phyloP scores from a whole-genome alignment of 2,329 filamentous ascomycete genomes.

The Cladosporium sp. region DNA sequence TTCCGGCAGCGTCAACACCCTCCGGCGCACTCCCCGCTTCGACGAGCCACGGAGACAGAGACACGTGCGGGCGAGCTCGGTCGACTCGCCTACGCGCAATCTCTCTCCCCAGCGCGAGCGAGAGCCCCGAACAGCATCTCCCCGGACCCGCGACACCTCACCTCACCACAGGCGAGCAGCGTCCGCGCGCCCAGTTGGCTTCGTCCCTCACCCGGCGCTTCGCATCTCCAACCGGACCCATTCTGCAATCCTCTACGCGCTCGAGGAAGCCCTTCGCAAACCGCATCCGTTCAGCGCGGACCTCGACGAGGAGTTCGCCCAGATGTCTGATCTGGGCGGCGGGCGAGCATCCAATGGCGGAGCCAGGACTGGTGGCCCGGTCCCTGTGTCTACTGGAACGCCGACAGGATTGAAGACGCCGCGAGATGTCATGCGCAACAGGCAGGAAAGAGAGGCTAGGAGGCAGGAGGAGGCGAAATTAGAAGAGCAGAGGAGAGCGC shows the following conservation, averaged over 20 bases:
- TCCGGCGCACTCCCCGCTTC: slow-evolving; percentile 49
- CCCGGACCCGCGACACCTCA: background rate
- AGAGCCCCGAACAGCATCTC: slow-evolving; percentile 11
- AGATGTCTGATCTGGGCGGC: slow-evolving; percentile 79
- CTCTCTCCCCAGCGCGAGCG: slow-evolving; percentile 15
- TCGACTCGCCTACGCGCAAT: slow-evolving; percentile 32
- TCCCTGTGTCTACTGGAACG: slow-evolving; percentile 45
- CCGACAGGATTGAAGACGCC: slow-evolving; percentile 68
- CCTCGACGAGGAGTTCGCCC: slow-evolving; percentile 77
- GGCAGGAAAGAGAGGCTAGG: slow-evolving; percentile 67
- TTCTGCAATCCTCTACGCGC: slow-evolving; percentile 82
- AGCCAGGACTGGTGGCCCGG: slow-evolving; percentile 46
- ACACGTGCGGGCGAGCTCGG: slow-evolving; percentile 38
- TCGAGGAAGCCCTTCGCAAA: slow-evolving; percentile 82
- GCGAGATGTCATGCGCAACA: slow-evolving; percentile 84
- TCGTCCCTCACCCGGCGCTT: slow-evolving; percentile 48
- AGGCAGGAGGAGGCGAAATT: slow-evolving; percentile 56
- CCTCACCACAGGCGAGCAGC: slow-evolving; percentile 30
- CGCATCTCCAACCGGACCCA: slow-evolving; percentile 78
- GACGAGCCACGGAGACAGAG: slow-evolving; percentile 33
- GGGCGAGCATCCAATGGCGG: slow-evolving; percentile 53
- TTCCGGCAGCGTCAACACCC: slow-evolving; percentile 44
- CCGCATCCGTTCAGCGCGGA: slow-evolving; percentile 80
- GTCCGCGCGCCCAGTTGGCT: slow-evolving; percentile 16
- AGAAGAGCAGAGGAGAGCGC: slow-evolving; percentile 47